These are phyloP conservation scores for Tardiomyces blankii DNA, from an alignment of 1,139 yeast genomes.

Conservation along the genomic window DNA sequence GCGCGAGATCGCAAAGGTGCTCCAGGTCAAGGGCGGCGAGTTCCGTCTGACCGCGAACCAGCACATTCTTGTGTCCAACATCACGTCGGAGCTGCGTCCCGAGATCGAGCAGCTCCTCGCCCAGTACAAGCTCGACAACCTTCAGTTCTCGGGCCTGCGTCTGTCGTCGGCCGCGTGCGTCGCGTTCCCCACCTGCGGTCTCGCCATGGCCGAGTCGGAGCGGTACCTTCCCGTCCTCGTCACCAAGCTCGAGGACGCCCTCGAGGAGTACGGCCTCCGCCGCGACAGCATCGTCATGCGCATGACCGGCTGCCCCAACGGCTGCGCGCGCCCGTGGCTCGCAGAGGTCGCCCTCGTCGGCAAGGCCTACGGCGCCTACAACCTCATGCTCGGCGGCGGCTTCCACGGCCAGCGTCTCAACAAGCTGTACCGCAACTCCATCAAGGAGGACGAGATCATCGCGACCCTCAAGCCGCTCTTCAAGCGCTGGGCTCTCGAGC, in stretches of 20 bases:
- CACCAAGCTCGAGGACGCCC: slow-evolving; percentile 65
- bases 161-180: slow-evolving; percentile 95
- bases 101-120: slow-evolving; percentile 52
- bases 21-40: slow-evolving; percentile 55
- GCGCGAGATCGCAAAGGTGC: slow-evolving; percentile 59
- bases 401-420: slow-evolving; percentile 89
- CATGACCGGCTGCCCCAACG: slow-evolving; percentile 99
- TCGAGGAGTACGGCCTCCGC: slow-evolving; percentile 88
- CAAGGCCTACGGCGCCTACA: slow-evolving; percentile 88
- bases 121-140: slow-evolving; percentile 73
- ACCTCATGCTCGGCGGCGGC: slow-evolving; percentile 94
- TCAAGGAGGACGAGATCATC: slow-evolving; percentile 83
- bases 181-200: slow-evolving; percentile 97
- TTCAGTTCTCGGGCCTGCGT: slow-evolving; percentile 74
- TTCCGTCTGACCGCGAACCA: slow-evolving; percentile 95
- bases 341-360: slow-evolving; percentile 96
- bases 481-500: slow-evolving; percentile 89
- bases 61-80: slow-evolving; percentile 68
- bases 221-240: slow-evolving; percentile 82
- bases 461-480: slow-evolving; percentile 70
- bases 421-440: slow-evolving; percentile 79
- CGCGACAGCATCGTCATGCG: slow-evolving; percentile 95
- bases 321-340: slow-evolving; percentile 97
- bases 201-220: slow-evolving; percentile 98
- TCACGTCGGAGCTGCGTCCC: slow-evolving; percentile 57